phyloP scores from a whole-genome alignment of 140 eudicot genomes.

The Ambrosia hybrid region DNA sequence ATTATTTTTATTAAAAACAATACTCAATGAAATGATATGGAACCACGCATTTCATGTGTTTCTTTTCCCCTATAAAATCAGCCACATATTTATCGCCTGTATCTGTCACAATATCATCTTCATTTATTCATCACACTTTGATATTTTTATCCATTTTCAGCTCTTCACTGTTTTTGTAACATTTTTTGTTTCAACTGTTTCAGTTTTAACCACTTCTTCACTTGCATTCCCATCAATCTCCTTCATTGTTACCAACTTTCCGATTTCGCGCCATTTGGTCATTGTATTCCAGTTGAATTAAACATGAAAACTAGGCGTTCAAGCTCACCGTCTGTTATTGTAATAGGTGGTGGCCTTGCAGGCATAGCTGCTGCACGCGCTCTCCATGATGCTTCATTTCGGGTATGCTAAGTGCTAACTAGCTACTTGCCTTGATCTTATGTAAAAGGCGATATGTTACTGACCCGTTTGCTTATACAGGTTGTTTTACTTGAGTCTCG shows the following conservation, averaged over 20 bases:
- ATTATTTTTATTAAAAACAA: background rate
- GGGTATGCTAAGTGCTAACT: constrained; percentile 36
- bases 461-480: constrained; percentile 34
- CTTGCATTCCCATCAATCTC: no score
- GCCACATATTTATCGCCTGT: constrained; percentile 13
- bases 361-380: constrained; percentile 96
- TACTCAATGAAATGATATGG: background rate
- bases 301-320: constrained; percentile 40
- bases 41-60: constrained; percentile 41
- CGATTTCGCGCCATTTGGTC: no score
- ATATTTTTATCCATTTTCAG: constrained; percentile 11
- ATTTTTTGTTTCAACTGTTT: background rate
- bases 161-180: no score
- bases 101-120: constrained; percentile 15
- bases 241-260: no score
- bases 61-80: constrained; percentile 31
- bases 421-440: background rate
- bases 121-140: constrained; percentile 7
- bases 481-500: constrained; percentile 84
- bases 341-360: constrained; percentile 91
- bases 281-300: no score
- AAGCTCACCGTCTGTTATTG: constrained; percentile 78
- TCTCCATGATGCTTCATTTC: constrained; percentile 91
- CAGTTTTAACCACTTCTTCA: no score
- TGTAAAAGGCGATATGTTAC: background rate